A percentile compares a stretch with the other conserved stretches of the same genome.
These are phyloP conservation scores for Schizonepeta tenuifolia DNA, from an alignment of 257 asterid genomes.

Conservation along the genomic window DNA sequence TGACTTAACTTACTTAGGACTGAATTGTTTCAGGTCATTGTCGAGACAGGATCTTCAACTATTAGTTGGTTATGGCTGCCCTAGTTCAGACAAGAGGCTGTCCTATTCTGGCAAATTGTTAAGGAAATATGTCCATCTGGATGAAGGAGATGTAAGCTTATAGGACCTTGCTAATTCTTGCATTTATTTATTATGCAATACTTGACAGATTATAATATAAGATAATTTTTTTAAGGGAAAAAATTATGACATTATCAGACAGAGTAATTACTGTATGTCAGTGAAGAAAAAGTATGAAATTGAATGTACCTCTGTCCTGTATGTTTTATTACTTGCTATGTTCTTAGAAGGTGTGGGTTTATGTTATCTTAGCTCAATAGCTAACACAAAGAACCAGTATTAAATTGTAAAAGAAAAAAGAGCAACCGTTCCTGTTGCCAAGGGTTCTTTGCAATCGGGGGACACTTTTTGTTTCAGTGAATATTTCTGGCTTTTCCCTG, in stretches of 20 bases:
- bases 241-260: neutral
- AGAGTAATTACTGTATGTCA: neutral
- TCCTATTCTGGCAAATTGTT: conserved; percentile 76
- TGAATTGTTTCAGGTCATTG: conserved; percentile 75
- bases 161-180: conserved; percentile 20
- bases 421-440: neutral
- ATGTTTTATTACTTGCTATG: neutral
- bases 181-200: conserved; percentile 12
- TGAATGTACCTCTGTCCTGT: conserved; percentile 2
- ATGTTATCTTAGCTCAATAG: neutral
- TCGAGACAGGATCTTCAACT: conserved; percentile 90
- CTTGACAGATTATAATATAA: neutral
- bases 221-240: neutral
- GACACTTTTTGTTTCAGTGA: neutral
- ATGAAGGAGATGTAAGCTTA: conserved; percentile 97
- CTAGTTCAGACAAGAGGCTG: conserved; percentile 76
- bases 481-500: neutral
- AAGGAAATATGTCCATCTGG: conserved; percentile 83
- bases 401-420: neutral
- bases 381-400: conserved; percentile 7
- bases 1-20: conserved; percentile 28
- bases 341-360: neutral
- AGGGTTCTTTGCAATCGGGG: neutral
- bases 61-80: conserved; percentile 96
- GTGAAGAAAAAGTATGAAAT: neutral